Evolutionary conservation across 2,329 filamentous ascomycete species (phyloP).

Genomic region (Apiospora marii): DNA sequence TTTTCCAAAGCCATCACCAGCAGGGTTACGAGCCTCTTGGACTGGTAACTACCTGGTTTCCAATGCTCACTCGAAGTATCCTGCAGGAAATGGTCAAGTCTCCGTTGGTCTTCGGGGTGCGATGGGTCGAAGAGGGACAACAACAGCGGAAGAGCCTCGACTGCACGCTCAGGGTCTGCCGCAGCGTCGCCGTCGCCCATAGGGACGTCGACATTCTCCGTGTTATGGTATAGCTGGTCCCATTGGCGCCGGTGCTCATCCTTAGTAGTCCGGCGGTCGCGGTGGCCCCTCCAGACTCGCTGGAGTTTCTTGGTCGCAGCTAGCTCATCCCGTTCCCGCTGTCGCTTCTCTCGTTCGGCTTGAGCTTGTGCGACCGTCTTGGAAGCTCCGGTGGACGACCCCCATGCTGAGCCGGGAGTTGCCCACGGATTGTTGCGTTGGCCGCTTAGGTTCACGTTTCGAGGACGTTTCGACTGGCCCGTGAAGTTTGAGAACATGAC

Average conservation of each 20-base stretch:
- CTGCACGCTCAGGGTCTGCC: slow-evolving; percentile 43
- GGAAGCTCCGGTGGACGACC: slow-evolving; percentile 69
- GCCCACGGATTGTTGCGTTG: slow-evolving; percentile 81
- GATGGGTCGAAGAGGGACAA: slow-evolving; percentile 57
- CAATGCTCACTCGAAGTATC: slow-evolving; percentile 44
- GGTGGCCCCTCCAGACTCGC: slow-evolving; percentile 82
- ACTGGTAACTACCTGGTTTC: slow-evolving; percentile 26
- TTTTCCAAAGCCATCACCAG: slow-evolving; percentile 39
- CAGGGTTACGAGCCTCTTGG: slow-evolving; percentile 38
- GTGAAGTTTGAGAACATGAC: slow-evolving; percentile 93
- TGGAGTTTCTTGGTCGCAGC: slow-evolving; percentile 80
- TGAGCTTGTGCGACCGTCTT: slow-evolving; percentile 86
- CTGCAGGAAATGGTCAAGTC: slow-evolving; percentile 55
- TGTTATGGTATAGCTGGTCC: slow-evolving; percentile 63
- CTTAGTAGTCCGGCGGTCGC: slow-evolving; percentile 65
- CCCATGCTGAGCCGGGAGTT: slow-evolving; percentile 59
- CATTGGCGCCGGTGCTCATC: slow-evolving; percentile 66
- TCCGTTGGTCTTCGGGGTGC: slow-evolving; percentile 54
- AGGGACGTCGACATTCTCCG: slow-evolving; percentile 30
- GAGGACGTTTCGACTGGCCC: slow-evolving; percentile 81
- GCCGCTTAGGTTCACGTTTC: slow-evolving; percentile 94
- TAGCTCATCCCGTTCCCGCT: slow-evolving; percentile 80
- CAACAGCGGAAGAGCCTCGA: slow-evolving; percentile 55
- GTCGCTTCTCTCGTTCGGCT: slow-evolving; percentile 81
- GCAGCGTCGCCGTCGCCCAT: background rate